phyloP scores from a whole-genome alignment of 352 stramenopile genomes.

The Phytophthora litchii region DNA sequence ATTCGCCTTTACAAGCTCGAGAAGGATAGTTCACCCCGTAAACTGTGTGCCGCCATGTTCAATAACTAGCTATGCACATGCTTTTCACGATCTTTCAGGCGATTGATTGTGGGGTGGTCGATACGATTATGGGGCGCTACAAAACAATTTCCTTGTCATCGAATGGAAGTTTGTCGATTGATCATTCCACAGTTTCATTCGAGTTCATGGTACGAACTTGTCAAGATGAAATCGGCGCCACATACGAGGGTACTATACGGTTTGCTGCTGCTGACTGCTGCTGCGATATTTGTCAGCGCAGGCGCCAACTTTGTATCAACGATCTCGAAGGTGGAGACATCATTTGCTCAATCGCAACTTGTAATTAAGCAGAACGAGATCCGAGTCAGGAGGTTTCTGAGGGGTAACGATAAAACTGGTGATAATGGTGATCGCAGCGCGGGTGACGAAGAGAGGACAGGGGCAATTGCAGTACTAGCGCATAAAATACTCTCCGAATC shows the following conservation, averaged over 20 bases:
- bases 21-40: no score
- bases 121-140: no score
- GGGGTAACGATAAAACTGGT: neutral
- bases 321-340: neutral
- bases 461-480: neutral
- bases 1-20: no score
- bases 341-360: neutral
- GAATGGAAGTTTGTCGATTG: no score
- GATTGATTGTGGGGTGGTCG: no score
- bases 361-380: neutral
- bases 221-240: neutral
- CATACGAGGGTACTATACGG: neutral
- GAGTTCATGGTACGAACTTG: neutral
- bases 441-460: neutral
- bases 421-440: neutral
- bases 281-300: neutral
- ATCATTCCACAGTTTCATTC: no score
- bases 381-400: neutral
- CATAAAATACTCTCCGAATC: neutral
- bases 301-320: neutral
- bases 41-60: no score
- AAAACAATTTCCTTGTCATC: no score
- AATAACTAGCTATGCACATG: no score
- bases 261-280: neutral
- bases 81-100: no score